Base-by-base conservation (phyloP, 179 eudicot species). In the Silene noctiflora region DNA sequence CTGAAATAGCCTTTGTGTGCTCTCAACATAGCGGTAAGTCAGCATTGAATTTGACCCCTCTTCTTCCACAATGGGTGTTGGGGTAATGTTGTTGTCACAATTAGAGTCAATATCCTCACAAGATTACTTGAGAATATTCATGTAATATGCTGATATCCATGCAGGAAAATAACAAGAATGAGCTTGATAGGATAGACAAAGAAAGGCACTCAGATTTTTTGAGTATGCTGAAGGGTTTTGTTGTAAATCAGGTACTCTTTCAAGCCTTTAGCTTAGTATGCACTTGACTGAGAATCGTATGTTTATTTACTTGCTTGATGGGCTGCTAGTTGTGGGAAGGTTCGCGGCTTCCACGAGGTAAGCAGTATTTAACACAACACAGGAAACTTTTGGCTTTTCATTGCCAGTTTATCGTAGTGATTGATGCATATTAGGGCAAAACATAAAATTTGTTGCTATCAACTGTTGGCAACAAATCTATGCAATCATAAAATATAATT, bases 151-250 rank as follows among this genome's bases (percentile, higher is more conserved):
- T 33, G 17, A 24, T 42, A 48, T 20, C 71, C 13, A 12, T 85
- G 78, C 83, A 86, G 88, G 86, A 81, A 75, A 86, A 83, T 44
- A 86, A 86, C 76, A 79, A 80, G 81, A 79, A 78, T 75, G 88
- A 86, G 74, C 81, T 86, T 64, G 81, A 76, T 21, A 83, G 86
- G 76, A 83, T 86, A 19, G 86, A 86, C 60, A 81, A 71, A 35
- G 88, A 86, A 75, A 83, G 88, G 70, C 80, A 39, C 19, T 76
- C 83, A 20, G 88, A 86, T 79, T 86, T 86, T 70, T 69, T 86
- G 67, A 81, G 80, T 76, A 86, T 86, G 88, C 68, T 86, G 59
- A 86, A 81, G 84, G 88, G 88, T 4, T 86, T 86, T 77, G 88
- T 81, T 61, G 88, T 77, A 25, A 86, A 86, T 77, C 88, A 86